These are phyloP conservation scores for Neurospora sp. DNA, from an alignment of 495 filamentous ascomycete genomes.

Conservation along the genomic window DNA sequence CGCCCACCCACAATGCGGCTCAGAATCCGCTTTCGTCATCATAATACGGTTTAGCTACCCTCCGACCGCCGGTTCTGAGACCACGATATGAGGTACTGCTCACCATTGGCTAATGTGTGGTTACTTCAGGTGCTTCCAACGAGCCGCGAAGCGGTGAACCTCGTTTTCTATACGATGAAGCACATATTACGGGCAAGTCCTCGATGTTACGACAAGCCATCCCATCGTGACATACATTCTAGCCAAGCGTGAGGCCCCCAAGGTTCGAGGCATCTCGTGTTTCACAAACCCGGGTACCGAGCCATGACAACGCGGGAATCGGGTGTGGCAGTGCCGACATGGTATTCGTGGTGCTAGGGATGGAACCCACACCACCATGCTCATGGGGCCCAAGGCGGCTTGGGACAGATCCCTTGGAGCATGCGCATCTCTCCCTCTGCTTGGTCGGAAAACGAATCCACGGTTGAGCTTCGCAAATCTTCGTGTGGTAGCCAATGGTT, in stretches of 20 bases:
- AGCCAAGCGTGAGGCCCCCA: neutral
- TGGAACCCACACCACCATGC: neutral
- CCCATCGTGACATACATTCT: neutral
- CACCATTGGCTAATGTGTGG: neutral
- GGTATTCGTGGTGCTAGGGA: neutral
- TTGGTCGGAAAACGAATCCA: neutral
- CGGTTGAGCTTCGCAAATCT: neutral
- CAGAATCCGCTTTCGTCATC: neutral
- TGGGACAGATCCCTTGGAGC: neutral
- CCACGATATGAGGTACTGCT: neutral
- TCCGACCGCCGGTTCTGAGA: neutral
- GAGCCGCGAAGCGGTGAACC: neutral
- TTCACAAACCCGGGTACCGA: neutral
- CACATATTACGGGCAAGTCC: neutral
- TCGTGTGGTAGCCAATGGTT: neutral
- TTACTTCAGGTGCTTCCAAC: neutral
- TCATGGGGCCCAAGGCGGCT: neutral
- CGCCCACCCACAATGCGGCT: neutral
- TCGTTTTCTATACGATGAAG: neutral
- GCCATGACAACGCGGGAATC: neutral
- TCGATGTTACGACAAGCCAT: neutral
- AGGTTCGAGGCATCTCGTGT: neutral
- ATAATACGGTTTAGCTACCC: neutral
- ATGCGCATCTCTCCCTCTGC: neutral
- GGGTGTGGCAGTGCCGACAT: neutral